Conservation (phyloP, 2,329 filamentous ascomycete genomes). For the Nemania sp. region DNA sequence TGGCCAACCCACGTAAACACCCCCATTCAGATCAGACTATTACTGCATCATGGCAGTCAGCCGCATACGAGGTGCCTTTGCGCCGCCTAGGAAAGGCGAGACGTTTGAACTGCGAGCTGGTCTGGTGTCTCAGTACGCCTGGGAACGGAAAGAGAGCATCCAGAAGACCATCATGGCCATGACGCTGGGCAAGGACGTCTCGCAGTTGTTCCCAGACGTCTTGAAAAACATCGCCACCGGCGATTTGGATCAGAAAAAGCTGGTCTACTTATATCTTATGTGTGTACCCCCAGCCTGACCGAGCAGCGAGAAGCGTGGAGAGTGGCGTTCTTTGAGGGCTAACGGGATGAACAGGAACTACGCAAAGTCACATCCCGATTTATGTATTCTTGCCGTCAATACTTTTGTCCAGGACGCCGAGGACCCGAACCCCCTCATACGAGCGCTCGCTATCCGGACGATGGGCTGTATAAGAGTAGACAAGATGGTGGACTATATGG, state of each 20-base stretch:
- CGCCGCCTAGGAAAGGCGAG: constrained; percentile 92
- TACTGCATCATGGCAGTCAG: constrained; percentile 80
- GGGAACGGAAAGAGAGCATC: constrained; percentile 97
- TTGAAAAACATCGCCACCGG: constrained; percentile 96
- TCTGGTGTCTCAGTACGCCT: constrained; percentile 97
- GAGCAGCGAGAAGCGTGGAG: not conserved
- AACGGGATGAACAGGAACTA: constrained; percentile 74
- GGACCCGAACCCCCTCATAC: constrained; percentile 93
- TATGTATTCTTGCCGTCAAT: constrained; percentile 98
- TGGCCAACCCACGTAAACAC: not conserved
- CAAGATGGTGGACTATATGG: constrained; percentile 99
- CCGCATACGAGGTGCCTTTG: constrained; percentile 91
- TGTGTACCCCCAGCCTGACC: constrained; percentile 52
- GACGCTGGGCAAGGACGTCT: constrained; percentile 98
- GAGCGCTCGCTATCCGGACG: constrained; percentile 92
- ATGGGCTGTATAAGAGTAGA: constrained; percentile 99
- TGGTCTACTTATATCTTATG: constrained; percentile 98
- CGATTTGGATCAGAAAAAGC: constrained; percentile 98
- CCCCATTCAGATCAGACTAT: constrained; percentile 18
- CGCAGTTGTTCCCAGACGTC: constrained; percentile 93
- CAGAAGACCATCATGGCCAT: constrained; percentile 99
- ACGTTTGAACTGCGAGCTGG: constrained; percentile 96
- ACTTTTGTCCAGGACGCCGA: constrained; percentile 99
- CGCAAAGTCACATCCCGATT: constrained; percentile 96
- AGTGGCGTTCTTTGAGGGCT: constrained; percentile 23